These are phyloP conservation scores for Aspergillus amoenus DNA, from an alignment of 2,329 filamentous ascomycete genomes.

Conservation along the genomic window DNA sequence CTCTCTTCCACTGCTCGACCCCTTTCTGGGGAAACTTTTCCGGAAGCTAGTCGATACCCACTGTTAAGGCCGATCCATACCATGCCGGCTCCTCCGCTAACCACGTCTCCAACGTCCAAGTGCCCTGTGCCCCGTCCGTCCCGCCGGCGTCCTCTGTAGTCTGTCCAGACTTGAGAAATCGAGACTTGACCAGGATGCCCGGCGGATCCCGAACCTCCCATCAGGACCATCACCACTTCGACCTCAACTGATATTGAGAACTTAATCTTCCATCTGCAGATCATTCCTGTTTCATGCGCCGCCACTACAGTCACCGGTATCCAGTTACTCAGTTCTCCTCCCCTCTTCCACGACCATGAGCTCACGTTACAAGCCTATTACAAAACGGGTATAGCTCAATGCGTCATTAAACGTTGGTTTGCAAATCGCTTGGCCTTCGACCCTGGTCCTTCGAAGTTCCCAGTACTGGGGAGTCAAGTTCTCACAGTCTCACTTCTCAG, in stretches of 20 bases:
- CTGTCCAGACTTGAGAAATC: background rate
- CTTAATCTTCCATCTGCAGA: constrained; percentile 3
- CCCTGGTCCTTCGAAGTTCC: background rate
- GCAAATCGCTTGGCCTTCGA: background rate
- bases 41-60: constrained; percentile 1
- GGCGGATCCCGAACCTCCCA: background rate
- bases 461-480: too few relatives aligned
- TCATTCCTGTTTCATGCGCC: constrained; percentile 1
- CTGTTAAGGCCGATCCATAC: constrained; percentile 1
- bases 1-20: background rate
- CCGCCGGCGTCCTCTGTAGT: background rate
- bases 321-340: background rate
- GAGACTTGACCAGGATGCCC: background rate
- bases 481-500: too few relatives aligned
- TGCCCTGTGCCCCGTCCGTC: background rate
- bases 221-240: background rate
- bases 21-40: constrained; percentile 11
- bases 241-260: background rate
- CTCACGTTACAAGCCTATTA: background rate
- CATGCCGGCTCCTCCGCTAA: background rate
- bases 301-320: background rate
- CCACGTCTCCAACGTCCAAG: constrained; percentile 1
- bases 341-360: background rate
- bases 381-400: background rate
- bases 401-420: background rate